phyloP scores from a whole-genome alignment of 2,329 filamentous ascomycete genomes.

The Sclerotinia nivalis region DNA sequence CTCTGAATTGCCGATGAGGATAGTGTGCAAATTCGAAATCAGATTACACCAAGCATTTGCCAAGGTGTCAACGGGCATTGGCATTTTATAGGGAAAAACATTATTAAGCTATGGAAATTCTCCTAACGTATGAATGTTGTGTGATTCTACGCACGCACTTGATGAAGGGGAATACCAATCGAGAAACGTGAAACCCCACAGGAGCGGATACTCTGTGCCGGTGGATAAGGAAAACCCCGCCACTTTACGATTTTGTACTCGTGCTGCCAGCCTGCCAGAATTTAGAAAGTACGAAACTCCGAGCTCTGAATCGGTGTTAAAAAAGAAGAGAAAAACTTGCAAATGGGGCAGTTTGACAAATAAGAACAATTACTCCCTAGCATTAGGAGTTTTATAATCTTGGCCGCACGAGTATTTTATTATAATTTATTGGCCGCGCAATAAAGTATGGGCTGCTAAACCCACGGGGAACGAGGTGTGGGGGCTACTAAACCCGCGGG shows the following conservation, averaged over 20 bases:
- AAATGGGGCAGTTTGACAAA: too few species aligned
- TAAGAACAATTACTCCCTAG: too few species aligned
- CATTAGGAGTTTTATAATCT: too few species aligned
- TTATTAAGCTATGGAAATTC: not conserved
- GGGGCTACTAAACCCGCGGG: not conserved
- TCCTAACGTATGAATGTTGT: not conserved
- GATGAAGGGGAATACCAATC: not conserved
- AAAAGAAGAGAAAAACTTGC: too few species aligned
- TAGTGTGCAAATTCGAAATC: not conserved
- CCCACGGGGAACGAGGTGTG: not conserved
- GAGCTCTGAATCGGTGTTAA: too few species aligned
- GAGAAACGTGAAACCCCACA: not conserved
- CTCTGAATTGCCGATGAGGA: not conserved
- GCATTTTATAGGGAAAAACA: conserved; percentile 11
- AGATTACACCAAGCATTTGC: conserved; percentile 1
- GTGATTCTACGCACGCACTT: not conserved
- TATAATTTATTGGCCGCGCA: not conserved
- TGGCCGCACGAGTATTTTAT: too few species aligned
- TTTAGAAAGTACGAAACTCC: not conserved
- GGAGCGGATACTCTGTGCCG: conserved; percentile 2
- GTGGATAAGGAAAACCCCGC: conserved; percentile 6
- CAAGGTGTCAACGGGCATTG: not conserved
- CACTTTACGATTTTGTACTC: not conserved
- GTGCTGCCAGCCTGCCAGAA: not conserved
- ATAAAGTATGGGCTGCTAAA: not conserved